Percentiles rank a stretch among this genome's conserved stretches.
phyloP scores from a whole-genome alignment of 108 stramenopile species.

The Nitzschia palea region DNA sequence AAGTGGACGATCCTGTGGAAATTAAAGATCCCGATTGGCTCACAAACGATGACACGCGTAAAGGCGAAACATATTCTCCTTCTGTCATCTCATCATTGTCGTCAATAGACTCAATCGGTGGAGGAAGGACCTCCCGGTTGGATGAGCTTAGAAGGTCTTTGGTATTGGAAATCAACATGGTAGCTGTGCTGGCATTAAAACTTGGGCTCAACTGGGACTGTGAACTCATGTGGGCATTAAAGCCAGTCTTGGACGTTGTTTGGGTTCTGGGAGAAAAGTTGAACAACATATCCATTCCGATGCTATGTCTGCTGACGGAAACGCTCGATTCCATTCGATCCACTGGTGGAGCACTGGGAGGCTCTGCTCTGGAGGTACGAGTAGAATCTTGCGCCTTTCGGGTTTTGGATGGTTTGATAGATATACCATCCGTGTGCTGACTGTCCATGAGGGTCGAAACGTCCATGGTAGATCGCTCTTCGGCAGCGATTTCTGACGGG shows the following conservation, averaged over 20 bases:
- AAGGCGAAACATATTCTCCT: background rate
- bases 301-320: conserved; percentile 8
- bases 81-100: background rate
- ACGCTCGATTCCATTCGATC: background rate
- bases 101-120: background rate
- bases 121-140: background rate
- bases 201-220: background rate
- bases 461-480: conserved; percentile 18
- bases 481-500: conserved; percentile 13
- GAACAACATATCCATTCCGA: background rate
- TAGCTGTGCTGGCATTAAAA: conserved; percentile 16
- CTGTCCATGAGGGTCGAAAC: conserved; percentile 11
- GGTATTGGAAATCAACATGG: conserved; percentile 9
- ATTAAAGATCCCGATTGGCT: background rate
- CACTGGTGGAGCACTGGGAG: background rate
- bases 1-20: background rate
- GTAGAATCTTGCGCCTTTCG: background rate
- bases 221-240: background rate
- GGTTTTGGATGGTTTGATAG: background rate
- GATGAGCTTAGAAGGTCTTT: background rate
- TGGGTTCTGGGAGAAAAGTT: background rate
- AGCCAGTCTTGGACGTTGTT: background rate
- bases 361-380: background rate
- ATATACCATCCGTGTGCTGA: conserved; percentile 12
- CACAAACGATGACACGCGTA: background rate